Evolutionary conservation across 768 basidiomycete genomes (phyloP), one percentile per base, ranked within the genome.

Genomic region (Tricholoma saponaceum): DNA sequence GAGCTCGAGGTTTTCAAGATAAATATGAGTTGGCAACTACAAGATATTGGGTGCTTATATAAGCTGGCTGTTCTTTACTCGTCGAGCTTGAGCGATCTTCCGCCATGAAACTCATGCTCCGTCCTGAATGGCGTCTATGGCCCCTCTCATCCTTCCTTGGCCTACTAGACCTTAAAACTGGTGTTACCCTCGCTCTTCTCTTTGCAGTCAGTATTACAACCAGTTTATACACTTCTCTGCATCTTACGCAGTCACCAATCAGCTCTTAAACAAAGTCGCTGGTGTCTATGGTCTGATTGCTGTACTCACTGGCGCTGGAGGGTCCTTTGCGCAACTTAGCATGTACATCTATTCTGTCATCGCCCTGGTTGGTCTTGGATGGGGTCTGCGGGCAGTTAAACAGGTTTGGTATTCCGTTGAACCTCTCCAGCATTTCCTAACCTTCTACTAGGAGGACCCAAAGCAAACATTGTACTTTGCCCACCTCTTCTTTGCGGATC

Each of bases 221-320:
- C 18, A 30, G 59, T 53, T 43, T 26, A 14, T 18, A 35, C 32
- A 20, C 18, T 22, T 6, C 3, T 47, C 43, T 58, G 22, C 28
- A 18, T 26, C 23, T 43, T 46, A 39, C 57, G 30, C 57, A 26
- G 35, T 20, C 39, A 49, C 47, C 18, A 64, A 65, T 35, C 50
- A 56, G 52, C 60, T 94, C 54, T 78, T 99, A 62, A 99, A 99
- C 82, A 99, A 99, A 75, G 96, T 95, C 51, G 95, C 97, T 18
- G 96, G 97, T 52, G 84, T 98, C 8, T 99, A 98, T 69, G 97
- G 97, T 55, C 83, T 99, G 57, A 87, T 99, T 58, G 95, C 95
- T 5, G 83, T 95, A 56, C 73, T 95, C 58, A 90, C 89, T 0
- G 95, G 95, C 18, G 88, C 91, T 28, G 93, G 91, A n/a, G 89